phyloP scores from a whole-genome alignment of 2,329 filamentous ascomycete species.

The Alternaria sp. region DNA sequence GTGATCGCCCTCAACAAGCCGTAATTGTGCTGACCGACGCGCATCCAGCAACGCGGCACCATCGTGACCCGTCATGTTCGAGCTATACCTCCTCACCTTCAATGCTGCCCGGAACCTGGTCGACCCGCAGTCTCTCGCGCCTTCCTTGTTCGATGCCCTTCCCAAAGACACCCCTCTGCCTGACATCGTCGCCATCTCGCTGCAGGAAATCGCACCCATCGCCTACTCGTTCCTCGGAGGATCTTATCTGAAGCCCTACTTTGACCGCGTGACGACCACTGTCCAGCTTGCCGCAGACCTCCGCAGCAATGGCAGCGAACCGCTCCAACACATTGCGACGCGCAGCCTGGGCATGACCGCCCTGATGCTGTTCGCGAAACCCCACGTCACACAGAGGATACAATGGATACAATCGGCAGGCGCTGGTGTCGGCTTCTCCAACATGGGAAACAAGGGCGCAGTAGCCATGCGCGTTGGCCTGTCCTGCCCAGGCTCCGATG shows the following conservation, averaged over 20 bases:
- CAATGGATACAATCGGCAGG: conserved; percentile 76
- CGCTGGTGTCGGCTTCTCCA: conserved; percentile 82
- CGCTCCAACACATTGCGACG: conserved; percentile 74
- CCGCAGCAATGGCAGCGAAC: conserved; percentile 50
- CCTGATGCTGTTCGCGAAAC: conserved; percentile 82
- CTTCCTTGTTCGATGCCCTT: conserved; percentile 65
- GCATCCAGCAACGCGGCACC: conserved; percentile 14
- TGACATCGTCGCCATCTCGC: conserved; percentile 70
- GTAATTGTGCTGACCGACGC: conserved; percentile 31
- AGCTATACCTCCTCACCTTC: conserved; percentile 84
- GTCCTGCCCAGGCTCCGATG: conserved; percentile 50
- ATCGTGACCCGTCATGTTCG: conserved; percentile 55
- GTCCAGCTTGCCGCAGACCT: conserved; percentile 72
- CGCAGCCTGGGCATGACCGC: conserved; percentile 89
- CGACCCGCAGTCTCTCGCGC: conserved; percentile 73
- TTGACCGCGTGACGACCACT: conserved; percentile 73
- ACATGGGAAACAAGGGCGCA: conserved; percentile 96
- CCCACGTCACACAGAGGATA: conserved; percentile 65
- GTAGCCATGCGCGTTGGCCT: conserved; percentile 79
- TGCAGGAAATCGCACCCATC: conserved; percentile 91
- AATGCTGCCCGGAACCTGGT: conserved; percentile 82
- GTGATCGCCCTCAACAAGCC: conserved; percentile 22
- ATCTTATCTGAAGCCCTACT: conserved; percentile 78
- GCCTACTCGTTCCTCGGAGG: conserved; percentile 85
- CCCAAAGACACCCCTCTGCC: conserved; percentile 62